A percentile compares a stretch with the other conserved stretches of the same genome.
phyloP scores from a whole-genome alignment of 176 grass and related monocot species.

The Raddia distichophylla region DNA sequence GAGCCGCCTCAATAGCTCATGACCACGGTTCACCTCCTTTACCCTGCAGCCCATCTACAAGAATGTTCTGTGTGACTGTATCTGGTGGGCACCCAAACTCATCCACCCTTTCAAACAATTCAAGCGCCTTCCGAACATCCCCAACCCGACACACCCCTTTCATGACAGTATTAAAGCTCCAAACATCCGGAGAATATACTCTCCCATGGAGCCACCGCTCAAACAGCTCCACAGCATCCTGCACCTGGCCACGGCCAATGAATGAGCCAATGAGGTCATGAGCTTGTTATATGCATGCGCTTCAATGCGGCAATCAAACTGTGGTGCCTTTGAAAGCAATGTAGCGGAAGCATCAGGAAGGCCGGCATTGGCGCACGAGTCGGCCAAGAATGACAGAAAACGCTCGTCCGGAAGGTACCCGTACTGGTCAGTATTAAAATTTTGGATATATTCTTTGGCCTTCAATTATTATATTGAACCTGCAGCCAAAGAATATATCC shows the following conservation, averaged over 20 bases:
- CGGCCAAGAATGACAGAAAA: conserved; percentile 64
- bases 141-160: conserved; percentile 71
- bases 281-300: conserved; percentile 71
- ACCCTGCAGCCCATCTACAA: conserved; percentile 74
- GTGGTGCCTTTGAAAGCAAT: conserved; percentile 46
- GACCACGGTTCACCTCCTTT: conserved; percentile 61
- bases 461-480: no score
- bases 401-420: conserved; percentile 43
- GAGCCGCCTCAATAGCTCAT: conserved; percentile 66
- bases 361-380: conserved; percentile 49
- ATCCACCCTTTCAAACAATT: conserved; percentile 63
- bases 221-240: conserved; percentile 60
- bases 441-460: no score
- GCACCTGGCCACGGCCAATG: conserved; percentile 36
- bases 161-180: conserved; percentile 85
- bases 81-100: conserved; percentile 72
- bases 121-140: conserved; percentile 62
- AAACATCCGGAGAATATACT: conserved; percentile 54
- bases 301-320: conserved; percentile 52
- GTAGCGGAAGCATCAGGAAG: conserved; percentile 44
- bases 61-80: conserved; percentile 78
- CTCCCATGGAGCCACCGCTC: conserved; percentile 49
- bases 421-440: conserved; percentile 24
- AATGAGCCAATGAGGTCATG: conserved; percentile 61
- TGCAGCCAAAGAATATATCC: no score